Evolutionary conservation across 1,284 basidiomycete species (phyloP), one percentile per base, ranked within the genome.

Genomic region (Entoloma clypeatum): DNA sequence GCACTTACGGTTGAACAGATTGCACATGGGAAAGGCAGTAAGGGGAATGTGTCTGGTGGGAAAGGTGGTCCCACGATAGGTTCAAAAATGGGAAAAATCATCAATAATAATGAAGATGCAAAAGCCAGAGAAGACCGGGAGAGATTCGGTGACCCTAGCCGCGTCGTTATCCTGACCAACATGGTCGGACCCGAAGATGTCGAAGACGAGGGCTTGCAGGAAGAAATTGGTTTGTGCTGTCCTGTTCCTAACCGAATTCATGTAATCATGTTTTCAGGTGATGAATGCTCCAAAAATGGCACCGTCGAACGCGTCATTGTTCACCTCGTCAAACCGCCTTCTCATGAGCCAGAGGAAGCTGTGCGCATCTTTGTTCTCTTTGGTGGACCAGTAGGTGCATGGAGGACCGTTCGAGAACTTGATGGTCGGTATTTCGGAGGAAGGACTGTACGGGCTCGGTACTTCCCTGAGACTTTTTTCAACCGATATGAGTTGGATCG

Each of bases 381-480:
- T 54, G 79, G 79, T 0, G 93, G 93, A 1, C 86, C 92, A 7
- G 92, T 79, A 0, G 94, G 91, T 6, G 94, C 93, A 2, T 97
- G 92, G 90, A 91, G 92, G 61, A 92, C 91, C 0, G 87, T 92
- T 1, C 79, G 86, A 34, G 90, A 92, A 58, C 74, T 97, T 44
- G 91, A 96, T 56, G 92, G 91, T 9, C 72, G 92, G 33, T 94
- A 79, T 58, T 96, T 97, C 57, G 92, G 86, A 7, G 94, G 94
- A 0, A 71, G 86, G 47, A 77, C 76, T 9, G 88, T 96, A 22
- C 75, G 82, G 29, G 92, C 88, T 27, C 72, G 82, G 51, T 95
- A 94, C 61, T 94, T 86, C 58, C 71, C 87, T 2, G 89, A 93
- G 60, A 52, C 46, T 27, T 61, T 63, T 29, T 93, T 85, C 54